Percentiles rank a stretch among this genome's conserved stretches.
phyloP scores from a whole-genome alignment of 768 basidiomycete species.

The Amyloporia xantha region DNA sequence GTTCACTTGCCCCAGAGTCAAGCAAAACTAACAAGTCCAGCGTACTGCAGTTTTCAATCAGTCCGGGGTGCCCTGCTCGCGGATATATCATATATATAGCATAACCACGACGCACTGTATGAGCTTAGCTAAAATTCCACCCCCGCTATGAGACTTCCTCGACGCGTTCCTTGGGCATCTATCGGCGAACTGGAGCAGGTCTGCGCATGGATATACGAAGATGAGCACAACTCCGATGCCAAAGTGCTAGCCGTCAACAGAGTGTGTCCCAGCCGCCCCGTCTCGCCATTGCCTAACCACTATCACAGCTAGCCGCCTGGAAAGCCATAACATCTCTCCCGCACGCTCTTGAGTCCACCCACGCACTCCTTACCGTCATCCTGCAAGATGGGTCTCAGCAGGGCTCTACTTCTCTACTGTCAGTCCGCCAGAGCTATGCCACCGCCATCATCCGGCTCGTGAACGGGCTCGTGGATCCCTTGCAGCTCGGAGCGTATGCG shows the following conservation, averaged over 20 bases:
- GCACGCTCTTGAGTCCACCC: conserved; percentile 70
- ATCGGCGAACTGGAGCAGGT: conserved; percentile 67
- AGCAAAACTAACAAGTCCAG: no score
- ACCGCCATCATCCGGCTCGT: conserved; percentile 82
- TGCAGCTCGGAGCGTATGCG: conserved; percentile 85
- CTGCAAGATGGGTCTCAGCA: conserved; percentile 38
- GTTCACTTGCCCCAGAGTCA: no score
- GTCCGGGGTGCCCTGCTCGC: no score
- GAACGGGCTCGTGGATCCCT: conserved; percentile 91
- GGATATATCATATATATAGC: no score
- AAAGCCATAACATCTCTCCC: conserved; percentile 68
- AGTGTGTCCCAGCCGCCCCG: conserved; percentile 34
- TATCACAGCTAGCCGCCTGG: conserved; percentile 69
- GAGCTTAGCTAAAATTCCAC: no score
- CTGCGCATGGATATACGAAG: conserved; percentile 67
- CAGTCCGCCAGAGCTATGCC: conserved; percentile 72
- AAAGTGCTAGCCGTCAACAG: conserved; percentile 55
- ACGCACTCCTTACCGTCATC: conserved; percentile 55
- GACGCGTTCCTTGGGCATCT: conserved; percentile 74
- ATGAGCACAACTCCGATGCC: conserved; percentile 52
- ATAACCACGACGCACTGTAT: no score
- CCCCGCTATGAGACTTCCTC: conserved; percentile 71
- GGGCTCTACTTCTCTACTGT: conserved; percentile 32
- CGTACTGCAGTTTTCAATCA: no score
- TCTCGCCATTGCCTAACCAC: background rate